Conservation (phyloP, 306 rosid genomes). For the Comarum palustre region DNA sequence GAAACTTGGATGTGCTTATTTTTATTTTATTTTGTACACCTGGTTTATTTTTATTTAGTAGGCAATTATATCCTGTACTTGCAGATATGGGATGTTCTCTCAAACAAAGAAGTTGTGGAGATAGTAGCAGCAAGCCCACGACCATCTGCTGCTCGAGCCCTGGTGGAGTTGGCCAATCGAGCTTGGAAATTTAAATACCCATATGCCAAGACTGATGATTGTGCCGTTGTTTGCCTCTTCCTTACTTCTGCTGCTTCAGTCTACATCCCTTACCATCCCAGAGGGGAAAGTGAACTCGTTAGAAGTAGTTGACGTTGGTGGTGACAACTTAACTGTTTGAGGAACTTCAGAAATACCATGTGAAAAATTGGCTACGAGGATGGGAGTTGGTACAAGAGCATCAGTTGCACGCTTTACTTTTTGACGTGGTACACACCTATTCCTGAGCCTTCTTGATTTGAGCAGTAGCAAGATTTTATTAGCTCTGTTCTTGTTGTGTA, state of each 20-base stretch:
- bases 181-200: slow-evolving; percentile 63
- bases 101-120: slow-evolving; percentile 63
- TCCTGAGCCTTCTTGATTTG: slow-evolving; percentile 43
- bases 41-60: neutral
- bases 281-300: slow-evolving; percentile 25
- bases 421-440: slow-evolving; percentile 25
- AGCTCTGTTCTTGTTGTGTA: slow-evolving; percentile 29
- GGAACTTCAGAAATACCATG: slow-evolving; percentile 12
- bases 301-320: slow-evolving; percentile 6
- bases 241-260: slow-evolving; percentile 38
- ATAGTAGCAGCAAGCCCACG: slow-evolving; percentile 59
- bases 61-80: neutral
- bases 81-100: slow-evolving; percentile 85
- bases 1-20: neutral
- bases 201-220: slow-evolving; percentile 60
- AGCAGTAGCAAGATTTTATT: slow-evolving; percentile 35
- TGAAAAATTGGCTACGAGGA: slow-evolving; percentile 27
- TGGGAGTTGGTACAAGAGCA: slow-evolving; percentile 30
- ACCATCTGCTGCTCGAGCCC: slow-evolving; percentile 46
- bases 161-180: slow-evolving; percentile 60
- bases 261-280: slow-evolving; percentile 9
- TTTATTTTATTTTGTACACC: neutral
- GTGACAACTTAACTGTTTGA: neutral
- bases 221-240: slow-evolving; percentile 82
- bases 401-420: slow-evolving; percentile 25